These are phyloP conservation scores for Neurospora sp. DNA, from an alignment of 2,329 filamentous ascomycete species.

Conservation along the genomic window DNA sequence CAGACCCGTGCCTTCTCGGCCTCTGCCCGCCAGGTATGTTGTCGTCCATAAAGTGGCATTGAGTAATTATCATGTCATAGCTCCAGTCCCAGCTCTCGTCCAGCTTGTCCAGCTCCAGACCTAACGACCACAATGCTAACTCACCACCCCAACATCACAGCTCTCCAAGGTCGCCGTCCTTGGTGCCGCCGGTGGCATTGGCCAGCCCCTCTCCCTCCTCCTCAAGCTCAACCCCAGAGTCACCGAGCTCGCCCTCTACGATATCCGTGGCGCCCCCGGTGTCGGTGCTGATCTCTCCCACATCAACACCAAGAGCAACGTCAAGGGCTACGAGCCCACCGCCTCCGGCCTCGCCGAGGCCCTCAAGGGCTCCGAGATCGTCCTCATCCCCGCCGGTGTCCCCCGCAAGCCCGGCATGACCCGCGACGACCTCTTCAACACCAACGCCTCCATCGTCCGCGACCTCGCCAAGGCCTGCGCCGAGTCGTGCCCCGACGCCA, in stretches of 20 bases:
- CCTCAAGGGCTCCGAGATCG: constrained; percentile 82
- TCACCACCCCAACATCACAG: constrained; percentile 34
- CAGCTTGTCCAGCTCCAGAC: not conserved
- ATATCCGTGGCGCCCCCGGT: constrained; percentile 91
- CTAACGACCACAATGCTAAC: not conserved
- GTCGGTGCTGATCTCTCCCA: constrained; percentile 97
- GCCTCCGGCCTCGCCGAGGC: constrained; percentile 64
- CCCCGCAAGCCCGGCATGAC: constrained; percentile 99
- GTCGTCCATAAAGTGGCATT: not conserved
- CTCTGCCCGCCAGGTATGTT: constrained; percentile 59
- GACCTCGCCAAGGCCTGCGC: constrained; percentile 94
- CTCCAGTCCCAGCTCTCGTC: not conserved
- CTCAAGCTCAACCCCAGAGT: constrained; percentile 98
- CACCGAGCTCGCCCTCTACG: constrained; percentile 89
- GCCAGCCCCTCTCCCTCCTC: constrained; percentile 93
- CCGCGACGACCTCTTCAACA: constrained; percentile 99
- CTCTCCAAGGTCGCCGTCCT: constrained; percentile 96
- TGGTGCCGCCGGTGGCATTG: constrained; percentile 95
- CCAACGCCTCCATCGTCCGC: constrained; percentile 98
- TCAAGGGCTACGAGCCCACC: constrained; percentile 79
- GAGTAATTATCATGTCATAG: not conserved
- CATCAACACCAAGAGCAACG: constrained; percentile 97
- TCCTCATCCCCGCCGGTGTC: constrained; percentile 96
- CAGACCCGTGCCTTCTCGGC: constrained; percentile 76
- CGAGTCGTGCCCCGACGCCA: constrained; percentile 80